phyloP scores from a whole-genome alignment of 2,329 filamentous ascomycete species.

The Cytospora mali region DNA sequence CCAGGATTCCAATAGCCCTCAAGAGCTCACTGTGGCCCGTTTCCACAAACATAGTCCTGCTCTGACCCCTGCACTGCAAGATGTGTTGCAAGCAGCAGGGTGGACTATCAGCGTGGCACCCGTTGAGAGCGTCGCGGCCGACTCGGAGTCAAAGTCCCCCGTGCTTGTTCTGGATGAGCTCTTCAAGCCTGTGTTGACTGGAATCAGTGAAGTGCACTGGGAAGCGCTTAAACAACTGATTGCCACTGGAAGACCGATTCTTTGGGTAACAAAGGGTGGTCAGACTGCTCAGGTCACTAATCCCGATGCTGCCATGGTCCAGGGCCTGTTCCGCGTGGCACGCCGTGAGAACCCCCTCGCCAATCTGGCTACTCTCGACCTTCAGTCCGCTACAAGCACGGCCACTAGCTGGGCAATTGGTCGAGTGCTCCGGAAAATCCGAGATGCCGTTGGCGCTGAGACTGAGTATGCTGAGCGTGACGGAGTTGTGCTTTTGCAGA shows the following conservation, averaged over 20 bases:
- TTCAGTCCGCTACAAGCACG: conserved; percentile 20
- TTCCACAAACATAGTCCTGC: neutral
- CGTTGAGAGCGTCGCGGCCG: conserved; percentile 24
- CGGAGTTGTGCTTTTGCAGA: conserved; percentile 33
- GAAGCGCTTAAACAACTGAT: conserved; percentile 32
- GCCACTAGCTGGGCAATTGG: conserved; percentile 30
- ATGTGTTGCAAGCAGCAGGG: neutral
- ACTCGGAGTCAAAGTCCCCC: neutral
- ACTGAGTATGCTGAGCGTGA: conserved; percentile 36
- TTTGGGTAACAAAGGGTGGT: conserved; percentile 35
- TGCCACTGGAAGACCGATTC: conserved; percentile 26
- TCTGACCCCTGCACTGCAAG: neutral
- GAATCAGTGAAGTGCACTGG: conserved; percentile 11
- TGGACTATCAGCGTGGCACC: neutral
- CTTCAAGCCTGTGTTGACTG: conserved; percentile 17
- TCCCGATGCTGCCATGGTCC: conserved; percentile 31
- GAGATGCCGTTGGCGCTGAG: conserved; percentile 27
- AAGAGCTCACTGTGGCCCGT: neutral
- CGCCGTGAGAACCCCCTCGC: conserved; percentile 30
- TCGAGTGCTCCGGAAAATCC: conserved; percentile 21
- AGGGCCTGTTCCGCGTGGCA: conserved; percentile 32
- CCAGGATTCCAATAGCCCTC: no score
- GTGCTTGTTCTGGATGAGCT: conserved; percentile 27
- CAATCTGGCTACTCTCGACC: conserved; percentile 21
- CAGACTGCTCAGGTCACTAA: conserved; percentile 31